Evolutionary conservation across 768 basidiomycete genomes (phyloP).

Genomic region (Leccinum fibrillosum): DNA sequence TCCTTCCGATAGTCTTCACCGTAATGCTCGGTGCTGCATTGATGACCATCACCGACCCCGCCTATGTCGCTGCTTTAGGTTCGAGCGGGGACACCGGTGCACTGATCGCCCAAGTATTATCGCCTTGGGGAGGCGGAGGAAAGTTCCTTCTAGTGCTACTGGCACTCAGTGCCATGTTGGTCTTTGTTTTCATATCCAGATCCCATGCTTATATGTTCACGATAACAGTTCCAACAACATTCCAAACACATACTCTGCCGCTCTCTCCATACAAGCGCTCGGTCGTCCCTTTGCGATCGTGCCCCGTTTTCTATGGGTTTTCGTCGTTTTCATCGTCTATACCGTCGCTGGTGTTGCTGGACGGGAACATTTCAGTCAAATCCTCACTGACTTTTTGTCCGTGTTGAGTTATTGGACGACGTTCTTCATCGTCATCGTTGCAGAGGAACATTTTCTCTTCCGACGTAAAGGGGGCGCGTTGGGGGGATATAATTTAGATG

Average conservation of each 20-base stretch:
- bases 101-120: conserved; percentile 41
- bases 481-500: conserved; percentile 50
- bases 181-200: background rate
- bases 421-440: conserved; percentile 44
- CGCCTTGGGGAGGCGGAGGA: conserved; percentile 42
- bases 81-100: conserved; percentile 40
- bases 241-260: conserved; percentile 45
- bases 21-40: conserved; percentile 36
- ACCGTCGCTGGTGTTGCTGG: conserved; percentile 41
- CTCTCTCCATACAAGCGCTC: conserved; percentile 44
- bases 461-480: conserved; percentile 37
- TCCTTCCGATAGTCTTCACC: conserved; percentile 44
- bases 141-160: conserved; percentile 42
- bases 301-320: conserved; percentile 46
- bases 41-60: conserved; percentile 39
- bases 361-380: conserved; percentile 42
- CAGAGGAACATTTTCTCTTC: conserved; percentile 48
- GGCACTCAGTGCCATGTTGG: conserved; percentile 42
- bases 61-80: conserved; percentile 39
- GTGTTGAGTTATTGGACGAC: conserved; percentile 46
- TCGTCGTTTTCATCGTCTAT: conserved; percentile 37
- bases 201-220: background rate
- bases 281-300: conserved; percentile 41
- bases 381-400: conserved; percentile 41
- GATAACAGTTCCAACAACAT: conserved; percentile 38